Evolutionary conservation across 257 asterid genomes (phyloP).

Genomic region (Plectranthus barbatus): DNA sequence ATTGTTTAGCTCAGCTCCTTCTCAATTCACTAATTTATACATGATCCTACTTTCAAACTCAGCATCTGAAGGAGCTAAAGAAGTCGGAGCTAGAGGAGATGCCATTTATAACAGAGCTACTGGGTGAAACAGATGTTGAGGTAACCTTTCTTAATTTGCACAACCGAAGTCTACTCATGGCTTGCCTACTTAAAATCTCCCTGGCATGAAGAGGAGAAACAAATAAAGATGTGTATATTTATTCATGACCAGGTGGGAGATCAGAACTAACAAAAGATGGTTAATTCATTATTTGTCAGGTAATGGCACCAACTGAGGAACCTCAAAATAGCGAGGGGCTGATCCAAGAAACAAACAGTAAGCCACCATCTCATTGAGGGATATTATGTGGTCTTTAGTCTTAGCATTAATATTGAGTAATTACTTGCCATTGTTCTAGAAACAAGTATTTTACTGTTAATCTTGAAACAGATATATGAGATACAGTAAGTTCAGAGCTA

Average conservation of each 20-base stretch:
- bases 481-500: constrained; percentile 4
- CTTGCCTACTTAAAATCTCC: not conserved
- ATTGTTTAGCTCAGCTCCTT: not conserved
- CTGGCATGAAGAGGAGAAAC: not conserved
- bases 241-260: not conserved
- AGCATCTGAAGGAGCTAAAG: constrained; percentile 57
- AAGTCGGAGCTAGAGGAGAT: constrained; percentile 71
- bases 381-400: not conserved
- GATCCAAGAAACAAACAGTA: constrained; percentile 37
- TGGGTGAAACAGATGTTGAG: constrained; percentile 57
- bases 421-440: not conserved
- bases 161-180: constrained; percentile 9
- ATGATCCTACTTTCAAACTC: constrained; percentile 21
- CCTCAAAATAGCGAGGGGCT: constrained; percentile 31
- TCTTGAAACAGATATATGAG: not conserved
- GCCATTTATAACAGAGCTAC: constrained; percentile 48
- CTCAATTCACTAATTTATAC: not conserved
- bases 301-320: constrained; percentile 20
- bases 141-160: constrained; percentile 23
- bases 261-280: constrained; percentile 5
- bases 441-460: not conserved
- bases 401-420: not conserved
- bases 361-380: constrained; percentile 14
- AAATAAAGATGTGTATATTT: not conserved
- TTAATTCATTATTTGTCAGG: constrained; percentile 34